These are phyloP conservation scores for Epichloe sylvatica DNA, from an alignment of 2,329 filamentous ascomycete genomes.

Conservation along the genomic window DNA sequence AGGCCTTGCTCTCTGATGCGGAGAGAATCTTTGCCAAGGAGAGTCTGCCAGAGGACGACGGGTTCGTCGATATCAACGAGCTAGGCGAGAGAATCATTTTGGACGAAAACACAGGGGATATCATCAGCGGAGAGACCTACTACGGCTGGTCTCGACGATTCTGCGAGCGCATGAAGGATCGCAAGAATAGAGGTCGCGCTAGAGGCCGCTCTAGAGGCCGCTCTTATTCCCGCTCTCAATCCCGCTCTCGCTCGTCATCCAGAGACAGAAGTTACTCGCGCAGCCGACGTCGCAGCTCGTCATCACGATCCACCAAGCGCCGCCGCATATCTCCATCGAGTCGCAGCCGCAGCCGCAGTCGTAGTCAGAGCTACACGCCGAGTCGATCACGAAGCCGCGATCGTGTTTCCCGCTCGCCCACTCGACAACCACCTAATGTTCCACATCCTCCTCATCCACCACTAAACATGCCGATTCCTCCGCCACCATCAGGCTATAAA, in stretches of 20 bases:
- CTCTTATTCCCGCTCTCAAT: conserved; percentile 20
- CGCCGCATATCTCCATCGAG: conserved; percentile 14
- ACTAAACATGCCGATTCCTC: conserved; percentile 13
- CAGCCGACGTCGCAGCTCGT: conserved; percentile 18
- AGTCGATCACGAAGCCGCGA: conserved; percentile 13
- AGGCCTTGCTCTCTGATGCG: conserved; percentile 53
- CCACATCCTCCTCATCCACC: conserved; percentile 7
- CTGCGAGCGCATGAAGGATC: conserved; percentile 64
- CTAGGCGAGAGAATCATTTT: conserved; percentile 55
- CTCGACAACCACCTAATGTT: background rate
- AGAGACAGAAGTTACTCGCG: conserved; percentile 14
- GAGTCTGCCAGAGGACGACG: conserved; percentile 32
- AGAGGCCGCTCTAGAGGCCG: conserved; percentile 23
- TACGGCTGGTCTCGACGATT: conserved; percentile 79
- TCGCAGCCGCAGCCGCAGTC: conserved; percentile 13
- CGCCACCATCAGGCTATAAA: conserved; percentile 24
- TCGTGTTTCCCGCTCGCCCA: conserved; percentile 9
- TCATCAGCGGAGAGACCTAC: conserved; percentile 57
- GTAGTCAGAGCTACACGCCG: conserved; percentile 11
- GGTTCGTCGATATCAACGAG: conserved; percentile 53
- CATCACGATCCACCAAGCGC: conserved; percentile 18
- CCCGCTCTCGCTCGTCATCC: conserved; percentile 14
- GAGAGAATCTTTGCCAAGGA: conserved; percentile 51
- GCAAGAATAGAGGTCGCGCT: conserved; percentile 18
- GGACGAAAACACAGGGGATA: conserved; percentile 52